Base-by-base conservation (phyloP, 2,329 filamentous ascomycete genomes). In the Cytospora piceae region DNA sequence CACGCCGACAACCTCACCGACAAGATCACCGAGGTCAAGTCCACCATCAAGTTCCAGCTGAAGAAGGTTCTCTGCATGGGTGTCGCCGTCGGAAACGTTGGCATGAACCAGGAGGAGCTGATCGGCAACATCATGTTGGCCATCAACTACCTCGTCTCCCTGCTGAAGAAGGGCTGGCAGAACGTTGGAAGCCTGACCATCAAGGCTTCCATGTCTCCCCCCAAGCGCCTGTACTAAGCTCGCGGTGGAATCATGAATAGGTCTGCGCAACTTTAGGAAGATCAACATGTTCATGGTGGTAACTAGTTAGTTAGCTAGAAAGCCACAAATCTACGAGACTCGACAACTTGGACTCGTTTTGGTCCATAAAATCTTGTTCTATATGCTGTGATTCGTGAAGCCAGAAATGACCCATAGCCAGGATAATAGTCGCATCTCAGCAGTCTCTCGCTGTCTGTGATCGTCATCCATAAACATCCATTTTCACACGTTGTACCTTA, bases 51-150 rank as follows among this genome's bases (percentile, higher is more conserved):
- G 91, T 99, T 99, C 91, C 94, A 99, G 89, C 88, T 99, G 79
- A 99, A 99, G 93, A 99, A 99, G 92, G 95, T 99, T 81, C 89
- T 99, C 76, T 99, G 95, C 89, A 94, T 99, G 89, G 95, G 94
- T 91, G 94, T 98, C 80, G 95, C 95, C 76, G 92, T 99, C 78
- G 95, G 95, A 80, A 97, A 99, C 84, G 95, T 99, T 77, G 93
- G 90, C 77, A 99, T 99, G 95, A 91, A 87, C 72, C 85, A 93
- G 85, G 95, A 99, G 79, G 92, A 97, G 87, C 86, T 99, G 74
- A 90, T 99, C 74, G 91, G 88, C 80, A 99, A 99, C 91, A 94
- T 98, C 85, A 99, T 99, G 95, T 85, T 99, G 85, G 88, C 94
- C 83, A 98, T 99, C 90, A 99, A 99, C 92, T 99, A 99, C 90